phyloP scores from a whole-genome alignment of 352 stramenopile species.

The Phytopythium ostracodes region DNA sequence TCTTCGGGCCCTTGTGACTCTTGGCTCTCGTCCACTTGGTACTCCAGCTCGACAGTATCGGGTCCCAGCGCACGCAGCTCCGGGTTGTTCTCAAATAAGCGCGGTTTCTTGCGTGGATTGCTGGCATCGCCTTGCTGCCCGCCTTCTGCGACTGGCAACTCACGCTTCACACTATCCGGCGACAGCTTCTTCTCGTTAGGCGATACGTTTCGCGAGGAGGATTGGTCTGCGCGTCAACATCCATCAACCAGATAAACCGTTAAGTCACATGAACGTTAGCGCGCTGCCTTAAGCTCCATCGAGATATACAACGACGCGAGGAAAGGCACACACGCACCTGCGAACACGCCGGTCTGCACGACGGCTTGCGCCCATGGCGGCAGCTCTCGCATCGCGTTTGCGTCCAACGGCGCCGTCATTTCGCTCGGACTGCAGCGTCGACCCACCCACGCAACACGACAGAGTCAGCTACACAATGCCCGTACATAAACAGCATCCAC shows the following conservation, averaged over 20 bases:
- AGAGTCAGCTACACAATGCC: not conserved
- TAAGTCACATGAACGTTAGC: not conserved
- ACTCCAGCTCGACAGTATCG: slow-evolving; percentile 6
- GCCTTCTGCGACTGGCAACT: not conserved
- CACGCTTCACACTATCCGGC: not conserved
- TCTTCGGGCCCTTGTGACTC: not conserved
- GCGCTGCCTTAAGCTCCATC: too few species aligned
- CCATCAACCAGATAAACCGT: not conserved
- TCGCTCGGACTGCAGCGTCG: not conserved
- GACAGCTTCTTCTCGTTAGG: not conserved
- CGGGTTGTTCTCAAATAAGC: not conserved
- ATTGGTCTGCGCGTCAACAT: not conserved
- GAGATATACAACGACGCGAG: too few species aligned
- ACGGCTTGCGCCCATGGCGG: slow-evolving; percentile 57
- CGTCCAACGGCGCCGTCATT: slow-evolving; percentile 22
- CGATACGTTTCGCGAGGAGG: not conserved
- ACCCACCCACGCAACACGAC: not conserved
- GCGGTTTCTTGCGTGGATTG: not conserved
- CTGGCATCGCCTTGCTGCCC: not conserved
- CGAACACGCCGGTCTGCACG: slow-evolving; percentile 28
- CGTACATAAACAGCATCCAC: too few species aligned
- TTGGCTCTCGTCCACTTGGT: slow-evolving; percentile 3
- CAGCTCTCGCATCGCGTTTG: slow-evolving; percentile 32
- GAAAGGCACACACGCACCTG: not conserved
- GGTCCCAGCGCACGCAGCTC: not conserved